Base-by-base conservation (phyloP, 306 rosid species). In the Luffa aegyptiaca region DNA sequence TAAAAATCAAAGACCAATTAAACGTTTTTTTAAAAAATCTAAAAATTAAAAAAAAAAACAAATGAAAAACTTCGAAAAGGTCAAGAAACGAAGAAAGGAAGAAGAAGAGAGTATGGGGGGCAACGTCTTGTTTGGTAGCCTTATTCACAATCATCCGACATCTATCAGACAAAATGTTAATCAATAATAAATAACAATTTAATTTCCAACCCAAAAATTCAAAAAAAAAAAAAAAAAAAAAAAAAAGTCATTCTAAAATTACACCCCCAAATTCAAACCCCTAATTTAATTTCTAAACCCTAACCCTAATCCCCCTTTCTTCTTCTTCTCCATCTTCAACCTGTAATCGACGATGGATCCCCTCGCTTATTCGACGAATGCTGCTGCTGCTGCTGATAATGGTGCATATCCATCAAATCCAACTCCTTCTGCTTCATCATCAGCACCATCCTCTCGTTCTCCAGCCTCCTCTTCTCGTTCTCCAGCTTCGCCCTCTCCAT, bases 401-500 rank as follows among this genome's bases (percentile, higher is more conserved):
- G 92, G 26, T 86, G 90, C 59, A 77, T 59, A 75, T 68, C 78
- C 16, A 75, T 5, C 76, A 90, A 73, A 56, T 94, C 93, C 36
- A 90, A 16, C 84, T 95, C 98, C 74, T 89, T 95, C 74, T 86
- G 88, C 5, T 87, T 84, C 31, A 95, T 70, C 8, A 95, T 77
- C 73, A 95, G 75, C 39, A 87, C 75, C 97, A 95, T 89, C 76
- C 97, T 93, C 83, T 93, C 96, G 48, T 84, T 93, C 74, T 91
- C 90, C 2, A 95, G 88, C 81, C 81, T 73, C 10, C 85, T 80
- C 62, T 84, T 66, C 62, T 95, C 91, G 21, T 91, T 91, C 46
- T 89, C 96, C 42, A 93, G 89, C 86, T 89, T 91, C 2, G 90
- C 90, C 78, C 83, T 95, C 74, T 92, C 93, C 97, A 95, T 95